Evolutionary conservation across 768 basidiomycete species (phyloP).

Genomic region (Hemileccinum impolitum): DNA sequence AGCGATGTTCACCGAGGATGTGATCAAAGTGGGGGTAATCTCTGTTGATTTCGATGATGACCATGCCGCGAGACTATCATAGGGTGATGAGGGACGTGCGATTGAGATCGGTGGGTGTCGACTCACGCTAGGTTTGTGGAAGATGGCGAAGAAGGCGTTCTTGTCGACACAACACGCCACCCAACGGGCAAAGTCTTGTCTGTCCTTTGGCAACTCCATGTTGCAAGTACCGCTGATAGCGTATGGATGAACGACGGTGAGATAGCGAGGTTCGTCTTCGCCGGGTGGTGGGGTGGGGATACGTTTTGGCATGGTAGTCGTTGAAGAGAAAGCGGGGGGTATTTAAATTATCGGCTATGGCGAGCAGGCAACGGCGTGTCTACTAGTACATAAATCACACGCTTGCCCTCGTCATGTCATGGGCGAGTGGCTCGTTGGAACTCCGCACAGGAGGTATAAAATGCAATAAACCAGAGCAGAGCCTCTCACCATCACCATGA

Average conservation of each 20-base stretch:
- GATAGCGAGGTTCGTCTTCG: constrained; percentile 43
- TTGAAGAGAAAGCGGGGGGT: not conserved
- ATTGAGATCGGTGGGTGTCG: no score
- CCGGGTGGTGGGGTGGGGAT: constrained; percentile 38
- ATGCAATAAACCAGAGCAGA: constrained; percentile 1
- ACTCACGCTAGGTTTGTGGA: constrained; percentile 45
- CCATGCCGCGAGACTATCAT: constrained; percentile 41
- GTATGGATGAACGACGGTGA: constrained; percentile 45
- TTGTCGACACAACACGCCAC: constrained; percentile 39
- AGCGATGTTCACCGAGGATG: constrained; percentile 42
- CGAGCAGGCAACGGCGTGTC: not conserved
- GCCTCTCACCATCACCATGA: constrained; percentile 14
- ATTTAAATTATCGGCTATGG: not conserved
- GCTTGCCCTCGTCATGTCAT: no score
- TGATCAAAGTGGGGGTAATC: constrained; percentile 29
- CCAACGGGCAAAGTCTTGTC: constrained; percentile 40
- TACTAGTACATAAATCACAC: no score
- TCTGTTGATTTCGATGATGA: constrained; percentile 42
- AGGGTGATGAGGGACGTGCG: constrained; percentile 1
- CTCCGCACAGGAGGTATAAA: no score
- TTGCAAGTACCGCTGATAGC: constrained; percentile 37
- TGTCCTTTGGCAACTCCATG: constrained; percentile 38
- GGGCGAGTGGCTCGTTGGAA: no score
- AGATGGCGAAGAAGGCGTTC: constrained; percentile 37
- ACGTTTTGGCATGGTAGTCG: constrained; percentile 39